Conservation (phyloP, 169 alveolate genomes). For the Babesia bovis region DNA sequence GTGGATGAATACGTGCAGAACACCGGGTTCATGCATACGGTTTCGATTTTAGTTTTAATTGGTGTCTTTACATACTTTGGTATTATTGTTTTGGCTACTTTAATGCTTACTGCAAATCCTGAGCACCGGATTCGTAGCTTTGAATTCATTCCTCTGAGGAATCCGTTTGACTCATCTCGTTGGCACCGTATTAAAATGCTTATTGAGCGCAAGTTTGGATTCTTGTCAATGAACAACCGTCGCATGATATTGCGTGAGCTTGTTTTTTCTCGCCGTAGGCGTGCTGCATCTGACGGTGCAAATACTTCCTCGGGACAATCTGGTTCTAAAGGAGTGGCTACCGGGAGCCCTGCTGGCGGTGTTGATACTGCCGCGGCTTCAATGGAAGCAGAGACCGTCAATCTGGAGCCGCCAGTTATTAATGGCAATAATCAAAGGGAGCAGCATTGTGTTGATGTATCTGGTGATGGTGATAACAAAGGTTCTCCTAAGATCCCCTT, state of each 20-base stretch:
- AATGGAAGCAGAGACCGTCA: neutral
- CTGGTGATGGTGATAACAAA: neutral
- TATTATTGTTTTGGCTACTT: conserved; percentile 20
- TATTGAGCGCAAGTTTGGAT: neutral
- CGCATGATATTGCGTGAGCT: conserved; percentile 10
- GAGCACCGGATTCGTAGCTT: conserved; percentile 11
- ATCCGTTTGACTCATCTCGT: conserved; percentile 32
- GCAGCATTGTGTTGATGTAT: neutral
- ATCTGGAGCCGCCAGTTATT: neutral
- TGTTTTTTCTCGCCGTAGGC: neutral
- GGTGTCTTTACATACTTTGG: conserved; percentile 35
- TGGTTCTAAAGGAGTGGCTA: neutral
- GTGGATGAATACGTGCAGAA: conserved; percentile 26
- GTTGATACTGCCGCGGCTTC: neutral
- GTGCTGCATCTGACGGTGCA: neutral
- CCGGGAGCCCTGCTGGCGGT: neutral
- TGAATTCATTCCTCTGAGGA: neutral
- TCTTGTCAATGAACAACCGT: neutral
- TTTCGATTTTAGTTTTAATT: conserved; percentile 11
- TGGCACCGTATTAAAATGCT: neutral
- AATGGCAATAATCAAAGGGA: neutral
- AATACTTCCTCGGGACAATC: neutral
- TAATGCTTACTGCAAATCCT: conserved; percentile 36
- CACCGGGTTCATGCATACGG: conserved; percentile 20
- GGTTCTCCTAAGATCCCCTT: neutral